Base-by-base conservation (phyloP, 495 filamentous ascomycete species). In the Pyrenula massariospora region DNA sequence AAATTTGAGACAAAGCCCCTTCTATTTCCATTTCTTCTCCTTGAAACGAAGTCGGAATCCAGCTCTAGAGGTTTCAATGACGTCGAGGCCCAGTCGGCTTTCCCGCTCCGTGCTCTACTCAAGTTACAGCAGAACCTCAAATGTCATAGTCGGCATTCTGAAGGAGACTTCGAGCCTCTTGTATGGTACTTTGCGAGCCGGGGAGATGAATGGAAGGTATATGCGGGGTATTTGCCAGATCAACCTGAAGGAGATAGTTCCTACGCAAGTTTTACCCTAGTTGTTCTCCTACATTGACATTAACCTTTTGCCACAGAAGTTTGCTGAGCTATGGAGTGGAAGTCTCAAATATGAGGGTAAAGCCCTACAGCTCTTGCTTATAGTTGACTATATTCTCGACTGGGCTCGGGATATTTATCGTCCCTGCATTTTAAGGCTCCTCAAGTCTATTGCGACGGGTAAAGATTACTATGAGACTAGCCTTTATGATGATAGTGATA, bases 401-500 rank as follows among this genome's bases (percentile, higher is more conserved):
- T 42, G 31, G 31, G 31, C 31, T 8, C 5, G 31, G 15, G 31
- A 42, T 42, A 15, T 42, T 15, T 42, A 42, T 42, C 31, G 31
- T 5, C 31, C 31, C 8, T 42, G 31, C 15, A 42, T 42, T 42
- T 42, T 42, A 15, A 42, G 31, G 31, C 15, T 56, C 25, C 50
- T 57, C 52, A 53, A 59, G 48, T 59, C 57, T 11, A 22, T 56
- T 51, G 53, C 52, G 15, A 50, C 57, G 50, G 57, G 53, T 53
- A 53, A 11, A n/a, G n/a, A 53, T 23, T 53, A 52, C 56, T 53
- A 59, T 48, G 25, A 59, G 50, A 53, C 56, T 36, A 59, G 54
- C 50, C 53, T 59, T 21, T 42, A 31, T 12, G 50, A 59, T n/a
- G 58, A 56, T 49, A 56, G 50, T 53, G 58, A 59, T 25, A 56